These are phyloP conservation scores for Morella rubra DNA, from an alignment of 306 rosid genomes.

Conservation along the genomic window DNA sequence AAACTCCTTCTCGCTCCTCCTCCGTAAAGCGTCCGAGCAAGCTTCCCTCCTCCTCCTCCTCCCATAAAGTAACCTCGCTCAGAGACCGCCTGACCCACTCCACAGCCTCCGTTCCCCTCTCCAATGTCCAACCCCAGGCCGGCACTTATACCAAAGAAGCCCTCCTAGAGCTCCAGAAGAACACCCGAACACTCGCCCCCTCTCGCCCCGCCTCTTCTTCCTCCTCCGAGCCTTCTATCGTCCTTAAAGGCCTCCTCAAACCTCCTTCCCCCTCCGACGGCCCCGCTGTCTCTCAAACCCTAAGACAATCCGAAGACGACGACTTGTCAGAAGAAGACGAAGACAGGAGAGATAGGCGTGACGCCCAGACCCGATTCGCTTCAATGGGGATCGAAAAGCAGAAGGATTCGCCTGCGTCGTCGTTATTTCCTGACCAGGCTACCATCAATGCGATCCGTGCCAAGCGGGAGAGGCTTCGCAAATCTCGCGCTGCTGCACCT, in stretches of 20 bases:
- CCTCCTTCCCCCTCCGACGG: slow-evolving; percentile 26
- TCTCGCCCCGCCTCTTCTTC: too few species aligned
- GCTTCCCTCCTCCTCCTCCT: background rate
- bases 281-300: slow-evolving; percentile 20
- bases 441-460: slow-evolving; percentile 75
- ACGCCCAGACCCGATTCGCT: slow-evolving; percentile 50
- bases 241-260: slow-evolving; percentile 69
- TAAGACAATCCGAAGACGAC: slow-evolving; percentile 13
- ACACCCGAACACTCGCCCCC: slow-evolving; percentile 74
- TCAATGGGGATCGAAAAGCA: slow-evolving; percentile 53
- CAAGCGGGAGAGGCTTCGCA: slow-evolving; percentile 69
- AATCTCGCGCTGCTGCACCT: slow-evolving; percentile 62
- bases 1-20: slow-evolving; percentile 41
- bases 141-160: slow-evolving; percentile 88
- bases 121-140: slow-evolving; percentile 91
- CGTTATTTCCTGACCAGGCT: slow-evolving; percentile 56
- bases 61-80: background rate
- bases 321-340: slow-evolving; percentile 49
- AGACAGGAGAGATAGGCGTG: slow-evolving; percentile 33
- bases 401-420: slow-evolving; percentile 42
- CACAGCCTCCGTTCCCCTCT: slow-evolving; percentile 31
- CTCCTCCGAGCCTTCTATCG: slow-evolving; percentile 64
- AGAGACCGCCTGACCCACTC: slow-evolving; percentile 66
- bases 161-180: slow-evolving; percentile 91
- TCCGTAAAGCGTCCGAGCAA: slow-evolving; percentile 39